Evolutionary conservation across 2,329 filamentous ascomycete species (phyloP).

Genomic region (Arachnomyces sp.): DNA sequence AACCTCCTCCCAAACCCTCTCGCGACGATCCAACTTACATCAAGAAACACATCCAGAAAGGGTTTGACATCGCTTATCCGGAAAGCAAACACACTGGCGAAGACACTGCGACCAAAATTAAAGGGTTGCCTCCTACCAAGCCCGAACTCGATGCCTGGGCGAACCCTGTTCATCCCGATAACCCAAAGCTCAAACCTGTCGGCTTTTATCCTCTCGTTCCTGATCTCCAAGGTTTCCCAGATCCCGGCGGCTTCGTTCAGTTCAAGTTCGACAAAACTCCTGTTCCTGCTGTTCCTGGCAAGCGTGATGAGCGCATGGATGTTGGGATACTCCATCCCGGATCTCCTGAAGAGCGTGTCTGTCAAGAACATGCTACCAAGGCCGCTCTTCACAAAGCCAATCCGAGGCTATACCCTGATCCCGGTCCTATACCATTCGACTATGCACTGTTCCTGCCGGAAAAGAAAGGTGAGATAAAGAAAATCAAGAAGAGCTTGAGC

Average conservation of each 20-base stretch:
- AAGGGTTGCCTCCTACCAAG: slow-evolving; percentile 46
- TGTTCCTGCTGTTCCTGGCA: slow-evolving; percentile 37
- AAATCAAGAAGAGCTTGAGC: slow-evolving; percentile 51
- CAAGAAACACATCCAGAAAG: slow-evolving; percentile 54
- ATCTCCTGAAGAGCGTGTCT: slow-evolving; percentile 41
- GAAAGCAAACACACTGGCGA: slow-evolving; percentile 52
- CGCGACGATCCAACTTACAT: slow-evolving; percentile 55
- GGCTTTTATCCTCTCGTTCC: slow-evolving; percentile 56
- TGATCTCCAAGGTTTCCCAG: slow-evolving; percentile 53
- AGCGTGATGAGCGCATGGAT: slow-evolving; percentile 54
- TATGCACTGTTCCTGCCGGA: slow-evolving; percentile 55
- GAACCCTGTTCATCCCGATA: slow-evolving; percentile 52
- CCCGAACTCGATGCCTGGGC: slow-evolving; percentile 54
- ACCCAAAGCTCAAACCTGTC: slow-evolving; percentile 49
- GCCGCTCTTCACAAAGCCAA: slow-evolving; percentile 42
- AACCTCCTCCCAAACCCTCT: slow-evolving; percentile 27
- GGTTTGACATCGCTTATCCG: slow-evolving; percentile 59
- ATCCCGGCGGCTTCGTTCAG: slow-evolving; percentile 52
- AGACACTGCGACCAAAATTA: slow-evolving; percentile 46
- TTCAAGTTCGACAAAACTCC: slow-evolving; percentile 58
- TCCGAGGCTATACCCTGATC: slow-evolving; percentile 43
- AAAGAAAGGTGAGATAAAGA: slow-evolving; percentile 38
- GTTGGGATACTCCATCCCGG: slow-evolving; percentile 50
- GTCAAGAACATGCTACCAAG: slow-evolving; percentile 42
- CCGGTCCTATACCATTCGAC: slow-evolving; percentile 47